Base-by-base conservation (phyloP, 2,329 filamentous ascomycete species). In the Colletotrichum coccodes region DNA sequence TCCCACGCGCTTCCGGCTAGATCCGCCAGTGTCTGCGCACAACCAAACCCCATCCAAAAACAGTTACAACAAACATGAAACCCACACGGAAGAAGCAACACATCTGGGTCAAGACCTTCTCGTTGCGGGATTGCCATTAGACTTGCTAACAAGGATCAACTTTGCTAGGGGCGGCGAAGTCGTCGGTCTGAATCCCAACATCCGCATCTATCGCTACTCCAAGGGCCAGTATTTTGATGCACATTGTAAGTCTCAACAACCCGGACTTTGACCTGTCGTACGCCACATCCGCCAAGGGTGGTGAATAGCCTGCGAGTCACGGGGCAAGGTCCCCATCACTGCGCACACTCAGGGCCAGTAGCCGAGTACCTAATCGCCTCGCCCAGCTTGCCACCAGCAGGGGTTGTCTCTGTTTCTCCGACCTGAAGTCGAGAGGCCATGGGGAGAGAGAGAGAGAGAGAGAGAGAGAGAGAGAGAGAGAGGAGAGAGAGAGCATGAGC, bases 161-260 rank as follows among this genome's bases (percentile, higher is more conserved):
- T 44, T 61, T 61, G 75, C 84, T 53, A 97, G 94, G 93, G 94
- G 93, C 65, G 94, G 94, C 32, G 87, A 94, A 57, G 89, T 93
- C 0, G 82, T 97, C n/a, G 94, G 94, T 0, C 81, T 98, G 68
- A 97, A 94, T 79, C 90, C 93, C 9, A 97, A 97, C 72, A 97
- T 98, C 63, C 87, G 95, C 38, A 89, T 98, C 34, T 98, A 98
- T 81, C 89, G 95, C 26, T 98, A 98, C 79, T 88, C 87, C 1
- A 89, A 91, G 72, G 94, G 93, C 0, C 94, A 98, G 77, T 97
- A 95, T 78, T 98, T 98, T 78, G 94, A 94, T 76, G 91, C 93
- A 74, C 95, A 98, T 78, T 98, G 94, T 95, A 87, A 75, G 91
- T 71, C 61, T 57, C 47, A 50, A 14, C 18, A 42, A 40, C 49